Evolutionary conservation across 2,329 filamentous ascomycete genomes (phyloP), one percentile per base, ranked within the genome.

Genomic region (Stagonosporopsis tanaceti): DNA sequence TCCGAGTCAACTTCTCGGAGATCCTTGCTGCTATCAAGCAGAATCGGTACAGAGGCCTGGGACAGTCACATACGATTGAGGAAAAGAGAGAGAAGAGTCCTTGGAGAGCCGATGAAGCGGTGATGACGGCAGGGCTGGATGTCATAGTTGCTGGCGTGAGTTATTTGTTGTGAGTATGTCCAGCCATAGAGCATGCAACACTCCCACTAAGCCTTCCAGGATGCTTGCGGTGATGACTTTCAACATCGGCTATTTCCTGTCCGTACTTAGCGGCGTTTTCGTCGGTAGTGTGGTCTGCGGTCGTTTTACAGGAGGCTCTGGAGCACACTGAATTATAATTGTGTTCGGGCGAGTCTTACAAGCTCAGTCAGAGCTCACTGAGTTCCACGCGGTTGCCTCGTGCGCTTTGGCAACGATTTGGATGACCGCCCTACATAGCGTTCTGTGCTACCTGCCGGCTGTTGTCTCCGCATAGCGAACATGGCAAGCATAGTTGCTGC

Each of bases 191-290:
- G 15, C 39, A 27, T 17, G 30, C 11, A 12, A n/a, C 51, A 1
- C 7, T 38, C n/a, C 30, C 30, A 27, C 48, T 51, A 51, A 59
- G 40, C 41, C 0, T 47, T 38, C 12, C 64, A 96, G 92, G 47
- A 96, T 96, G 92, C 79, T 96, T 77, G 90, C 90, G 4, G 89
- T 95, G 71, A 96, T 94, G 91, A 93, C 90, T 0, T 85, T 92
- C 81, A 94, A 94, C 66, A 84, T 93, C 11, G 91, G 91, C 11
- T 94, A 93, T 73, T 93, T 93, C 73, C 77, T 92, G 48, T 92
- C 90, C 0, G 83, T 93, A 9, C 82, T 95, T 4, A 87, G 80
- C 3, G 89, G 89, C 7, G 85, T 89, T 1, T 97, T 97, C 70
- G 68, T 95, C 5, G 93, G 93, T 25, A 94, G 93, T 73, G 78